Evolutionary conservation across 768 basidiomycete genomes (phyloP), one percentile per base, ranked within the genome.

Genomic region (Pulveroboletus frians): DNA sequence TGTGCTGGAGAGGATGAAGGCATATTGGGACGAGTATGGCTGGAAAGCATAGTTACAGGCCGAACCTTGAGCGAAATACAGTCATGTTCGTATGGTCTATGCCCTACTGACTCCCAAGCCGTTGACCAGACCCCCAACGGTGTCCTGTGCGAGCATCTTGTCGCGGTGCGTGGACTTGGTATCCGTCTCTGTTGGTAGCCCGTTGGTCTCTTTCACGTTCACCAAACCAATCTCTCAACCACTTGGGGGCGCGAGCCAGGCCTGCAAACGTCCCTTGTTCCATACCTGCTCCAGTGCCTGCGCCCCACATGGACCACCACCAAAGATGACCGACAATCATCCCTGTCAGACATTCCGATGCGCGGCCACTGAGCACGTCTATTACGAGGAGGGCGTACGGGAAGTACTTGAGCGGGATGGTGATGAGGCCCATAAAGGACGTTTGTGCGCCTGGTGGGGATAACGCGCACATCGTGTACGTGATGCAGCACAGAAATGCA

Each of bases 351-450:
- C 76, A 70, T 23, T 72, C 59, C 7, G 80, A 77, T 4, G 83
- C 85, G 4, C 85, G 86, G 10, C 69, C 80, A 51, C 75, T 74
- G 58, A 92, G 61, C 40, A 87, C 63, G 65, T 93, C 92, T 59
- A 94, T 67, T 32, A 62, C 80, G 44, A 93, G 76, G 61, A 93
- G 74, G 34, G 79, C 73, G 61, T 84, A 91, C 1, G 92, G 88
- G 50, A 84, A 78, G 66, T 85, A 92, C 53, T 70, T 69, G 50
- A 87, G 64, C 1, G 88, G 89, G 52, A 93, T 61, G 15, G 80
- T 80, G 58, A 95, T 49, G 47, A 95, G 76, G 5, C 92, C 92
- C 73, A 90, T 83, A 50, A 94, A 62, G 8, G 85, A 87, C 13
- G 87, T 84, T 58, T 79, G 81, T 9, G 80, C 60, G 21, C 84